Conservation (phyloP, 129 eudicot genomes). For the Saussurea involucrata region DNA sequence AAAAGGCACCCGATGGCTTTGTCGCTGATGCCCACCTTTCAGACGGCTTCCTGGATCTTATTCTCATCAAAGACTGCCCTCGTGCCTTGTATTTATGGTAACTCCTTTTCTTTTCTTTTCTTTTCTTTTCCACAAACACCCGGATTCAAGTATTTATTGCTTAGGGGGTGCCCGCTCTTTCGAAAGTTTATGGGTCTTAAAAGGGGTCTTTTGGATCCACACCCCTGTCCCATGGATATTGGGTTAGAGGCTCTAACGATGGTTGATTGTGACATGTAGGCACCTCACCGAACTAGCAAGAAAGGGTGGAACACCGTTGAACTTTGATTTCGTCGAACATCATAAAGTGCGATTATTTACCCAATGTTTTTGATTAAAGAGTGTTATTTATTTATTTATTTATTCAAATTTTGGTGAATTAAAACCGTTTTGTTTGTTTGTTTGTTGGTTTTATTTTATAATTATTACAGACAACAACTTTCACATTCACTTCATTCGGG, state of each 20-base stretch:
- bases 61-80: slow-evolving; percentile 74
- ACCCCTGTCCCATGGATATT: too few species aligned
- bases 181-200: too few species aligned
- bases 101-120: neutral
- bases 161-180: too few species aligned
- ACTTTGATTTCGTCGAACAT: slow-evolving; percentile 68
- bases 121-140: neutral
- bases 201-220: too few species aligned
- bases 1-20: slow-evolving; percentile 85
- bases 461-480: slow-evolving; percentile 56
- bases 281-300: slow-evolving; percentile 64
- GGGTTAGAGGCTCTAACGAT: neutral
- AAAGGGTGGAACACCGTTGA: slow-evolving; percentile 63
- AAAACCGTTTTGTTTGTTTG: neutral
- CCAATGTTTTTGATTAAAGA: neutral
- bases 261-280: slow-evolving; percentile 29
- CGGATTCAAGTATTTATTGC: too few species aligned
- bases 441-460: too few species aligned
- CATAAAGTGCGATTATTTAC: slow-evolving; percentile 48
- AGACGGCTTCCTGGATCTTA: slow-evolving; percentile 75
- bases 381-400: too few species aligned
- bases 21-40: slow-evolving; percentile 91
- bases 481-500: slow-evolving; percentile 68
- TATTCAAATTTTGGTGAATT: neutral
- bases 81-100: slow-evolving; percentile 75